phyloP scores from a whole-genome alignment of 1,284 basidiomycete genomes.

The Cutaneotrichosporon sp. region DNA sequence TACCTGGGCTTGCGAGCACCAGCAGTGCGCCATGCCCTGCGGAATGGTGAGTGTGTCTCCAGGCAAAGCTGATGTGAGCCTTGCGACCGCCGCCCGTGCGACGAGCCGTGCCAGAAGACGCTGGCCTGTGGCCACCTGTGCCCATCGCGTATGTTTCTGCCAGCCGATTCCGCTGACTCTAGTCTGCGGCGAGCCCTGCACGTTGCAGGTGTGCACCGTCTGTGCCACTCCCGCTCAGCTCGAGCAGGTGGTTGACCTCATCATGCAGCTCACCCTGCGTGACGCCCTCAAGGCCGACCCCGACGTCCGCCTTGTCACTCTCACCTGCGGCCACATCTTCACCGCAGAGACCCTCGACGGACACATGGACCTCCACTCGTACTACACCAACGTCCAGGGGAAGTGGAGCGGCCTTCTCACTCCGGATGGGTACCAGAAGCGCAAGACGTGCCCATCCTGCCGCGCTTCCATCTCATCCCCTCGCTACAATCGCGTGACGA shows the following conservation, averaged over 20 bases:
- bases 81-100: constrained; percentile 68
- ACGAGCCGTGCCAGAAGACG: constrained; percentile 58
- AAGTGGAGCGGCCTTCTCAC: constrained; percentile 56
- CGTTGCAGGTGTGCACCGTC: constrained; percentile 60
- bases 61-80: constrained; percentile 55
- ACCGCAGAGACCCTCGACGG: constrained; percentile 72
- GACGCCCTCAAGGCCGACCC: constrained; percentile 58
- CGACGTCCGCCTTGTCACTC: constrained; percentile 61
- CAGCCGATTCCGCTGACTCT: neutral
- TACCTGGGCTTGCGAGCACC: constrained; percentile 58
- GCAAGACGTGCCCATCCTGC: constrained; percentile 63
- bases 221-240: constrained; percentile 58
- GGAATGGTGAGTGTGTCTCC: constrained; percentile 61
- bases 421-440: constrained; percentile 57
- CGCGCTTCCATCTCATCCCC: constrained; percentile 59
- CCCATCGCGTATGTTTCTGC: constrained; percentile 42
- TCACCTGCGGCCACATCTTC: constrained; percentile 67
- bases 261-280: constrained; percentile 60
- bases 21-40: constrained; percentile 61
- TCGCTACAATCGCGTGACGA: constrained; percentile 64
- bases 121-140: constrained; percentile 66
- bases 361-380: constrained; percentile 59
- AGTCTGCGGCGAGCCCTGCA: constrained; percentile 72
- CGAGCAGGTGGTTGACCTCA: constrained; percentile 61
- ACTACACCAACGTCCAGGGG: constrained; percentile 54